These are phyloP conservation scores for Cladophialophora carrionii DNA, from an alignment of 2,329 filamentous ascomycete genomes.

Conservation along the genomic window DNA sequence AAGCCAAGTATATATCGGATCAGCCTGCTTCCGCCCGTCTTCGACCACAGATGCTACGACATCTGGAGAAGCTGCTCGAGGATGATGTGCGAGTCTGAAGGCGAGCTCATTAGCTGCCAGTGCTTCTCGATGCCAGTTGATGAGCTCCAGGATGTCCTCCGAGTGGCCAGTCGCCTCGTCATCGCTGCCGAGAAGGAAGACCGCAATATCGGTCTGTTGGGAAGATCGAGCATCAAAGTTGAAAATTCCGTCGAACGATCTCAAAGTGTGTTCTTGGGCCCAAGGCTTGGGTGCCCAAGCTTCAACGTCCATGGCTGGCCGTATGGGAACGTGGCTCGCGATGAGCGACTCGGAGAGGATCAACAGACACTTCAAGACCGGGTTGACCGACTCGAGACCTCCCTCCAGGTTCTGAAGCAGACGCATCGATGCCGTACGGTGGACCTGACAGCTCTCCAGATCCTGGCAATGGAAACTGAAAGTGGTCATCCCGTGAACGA, in stretches of 20 bases:
- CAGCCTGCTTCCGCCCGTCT: not conserved
- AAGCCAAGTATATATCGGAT: constrained; percentile 24
- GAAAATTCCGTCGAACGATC: constrained; percentile 16
- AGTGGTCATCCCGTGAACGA: constrained; percentile 20
- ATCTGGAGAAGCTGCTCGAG: not conserved
- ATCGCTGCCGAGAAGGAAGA: constrained; percentile 2
- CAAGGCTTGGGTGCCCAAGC: constrained; percentile 23
- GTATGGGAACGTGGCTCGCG: constrained; percentile 20
- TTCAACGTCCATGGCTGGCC: constrained; percentile 18
- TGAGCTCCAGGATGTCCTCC: constrained; percentile 5
- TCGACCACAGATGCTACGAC: not conserved
- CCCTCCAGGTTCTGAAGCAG: constrained; percentile 18
- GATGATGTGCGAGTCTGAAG: constrained; percentile 4
- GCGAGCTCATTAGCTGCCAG: constrained; percentile 14
- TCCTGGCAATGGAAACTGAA: constrained; percentile 29
- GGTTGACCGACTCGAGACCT: constrained; percentile 19
- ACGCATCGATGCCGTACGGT: constrained; percentile 13
- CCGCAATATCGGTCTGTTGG: constrained; percentile 6
- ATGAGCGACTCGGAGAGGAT: constrained; percentile 22
- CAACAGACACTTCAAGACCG: constrained; percentile 20
- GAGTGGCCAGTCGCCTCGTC: not conserved
- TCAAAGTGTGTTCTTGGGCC: constrained; percentile 17
- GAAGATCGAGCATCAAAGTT: constrained; percentile 15
- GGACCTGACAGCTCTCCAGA: constrained; percentile 24
- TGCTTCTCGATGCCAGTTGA: constrained; percentile 21